Conservation (phyloP, 2,329 filamentous ascomycete genomes). For the Arthrinium puccinioides region DNA sequence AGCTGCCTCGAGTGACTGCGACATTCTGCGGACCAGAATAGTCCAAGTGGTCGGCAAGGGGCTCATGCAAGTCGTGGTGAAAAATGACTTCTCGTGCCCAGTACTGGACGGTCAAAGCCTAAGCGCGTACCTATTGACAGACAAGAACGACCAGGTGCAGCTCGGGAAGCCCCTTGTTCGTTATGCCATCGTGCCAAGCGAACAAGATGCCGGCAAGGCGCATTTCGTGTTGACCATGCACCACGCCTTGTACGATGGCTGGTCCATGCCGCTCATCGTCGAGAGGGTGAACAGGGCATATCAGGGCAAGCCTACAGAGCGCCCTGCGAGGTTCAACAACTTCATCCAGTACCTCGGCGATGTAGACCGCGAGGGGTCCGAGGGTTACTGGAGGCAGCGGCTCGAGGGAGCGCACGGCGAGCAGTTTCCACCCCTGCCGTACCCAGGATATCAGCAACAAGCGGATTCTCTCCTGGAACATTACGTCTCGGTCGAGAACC, state of each 20-base stretch:
- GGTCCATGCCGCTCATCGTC: constrained; percentile 44
- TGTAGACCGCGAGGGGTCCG: constrained; percentile 30
- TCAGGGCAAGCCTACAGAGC: constrained; percentile 21
- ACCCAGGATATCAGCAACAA: constrained; percentile 37
- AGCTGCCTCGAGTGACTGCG: constrained; percentile 24
- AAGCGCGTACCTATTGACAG: constrained; percentile 30
- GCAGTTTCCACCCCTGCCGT: constrained; percentile 42
- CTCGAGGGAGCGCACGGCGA: constrained; percentile 34
- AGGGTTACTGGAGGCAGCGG: constrained; percentile 38
- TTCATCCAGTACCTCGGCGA: constrained; percentile 40
- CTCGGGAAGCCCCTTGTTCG: constrained; percentile 38
- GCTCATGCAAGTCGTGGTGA: constrained; percentile 39
- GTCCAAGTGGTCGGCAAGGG: constrained; percentile 35
- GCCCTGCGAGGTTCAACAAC: constrained; percentile 36
- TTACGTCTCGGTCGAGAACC: constrained; percentile 32
- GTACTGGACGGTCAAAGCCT: constrained; percentile 26
- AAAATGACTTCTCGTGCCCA: constrained; percentile 24
- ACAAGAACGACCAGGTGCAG: constrained; percentile 32
- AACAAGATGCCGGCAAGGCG: constrained; percentile 18
- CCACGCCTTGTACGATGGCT: constrained; percentile 50
- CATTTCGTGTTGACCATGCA: constrained; percentile 49
- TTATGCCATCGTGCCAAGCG: constrained; percentile 32
- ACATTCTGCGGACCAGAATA: constrained; percentile 42
- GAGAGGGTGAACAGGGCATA: constrained; percentile 40
- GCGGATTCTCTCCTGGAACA: constrained; percentile 47